These are phyloP conservation scores for Medicago ruthenica DNA, from an alignment of 306 rosid species.

Conservation along the genomic window DNA sequence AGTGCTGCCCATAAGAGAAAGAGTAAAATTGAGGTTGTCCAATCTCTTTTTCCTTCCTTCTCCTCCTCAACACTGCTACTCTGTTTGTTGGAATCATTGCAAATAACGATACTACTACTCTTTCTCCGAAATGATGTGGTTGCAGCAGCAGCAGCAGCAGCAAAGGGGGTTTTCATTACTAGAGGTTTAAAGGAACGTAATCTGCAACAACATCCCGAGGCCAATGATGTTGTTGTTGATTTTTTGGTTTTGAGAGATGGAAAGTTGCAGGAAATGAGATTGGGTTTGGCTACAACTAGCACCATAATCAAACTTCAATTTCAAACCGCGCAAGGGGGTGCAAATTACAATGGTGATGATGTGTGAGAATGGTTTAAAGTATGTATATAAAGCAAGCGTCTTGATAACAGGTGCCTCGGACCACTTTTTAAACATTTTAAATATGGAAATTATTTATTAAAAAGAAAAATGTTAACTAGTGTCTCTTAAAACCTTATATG, in stretches of 20 bases:
- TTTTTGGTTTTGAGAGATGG: conserved; percentile 37
- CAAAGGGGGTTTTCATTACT: conserved; percentile 40
- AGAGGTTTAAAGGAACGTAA: conserved; percentile 3
- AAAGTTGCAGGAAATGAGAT: conserved; percentile 65
- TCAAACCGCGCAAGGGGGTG: no score
- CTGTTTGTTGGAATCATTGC: conserved; percentile 47
- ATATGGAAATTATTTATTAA: no score
- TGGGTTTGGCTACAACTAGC: conserved; percentile 52
- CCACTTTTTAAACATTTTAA: no score
- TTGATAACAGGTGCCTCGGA: no score
- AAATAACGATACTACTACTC: conserved; percentile 44
- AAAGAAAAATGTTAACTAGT: no score
- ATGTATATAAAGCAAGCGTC: no score
- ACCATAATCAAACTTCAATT: conserved; percentile 38
- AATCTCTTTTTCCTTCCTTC: conserved; percentile 60
- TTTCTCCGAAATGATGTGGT: conserved; percentile 4
- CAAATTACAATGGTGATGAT: no score
- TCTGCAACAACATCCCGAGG: neutral
- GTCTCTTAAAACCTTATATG: no score
- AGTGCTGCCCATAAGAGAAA: conserved; percentile 77
- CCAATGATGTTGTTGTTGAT: neutral
- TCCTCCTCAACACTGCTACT: conserved; percentile 45
- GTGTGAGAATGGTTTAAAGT: no score
- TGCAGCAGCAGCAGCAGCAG: neutral
- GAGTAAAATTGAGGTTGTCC: conserved; percentile 86